Percentiles rank a stretch among this genome's conserved stretches.
phyloP scores from a whole-genome alignment of 2,329 filamentous ascomycete species.

The Calonectria fujianensis region DNA sequence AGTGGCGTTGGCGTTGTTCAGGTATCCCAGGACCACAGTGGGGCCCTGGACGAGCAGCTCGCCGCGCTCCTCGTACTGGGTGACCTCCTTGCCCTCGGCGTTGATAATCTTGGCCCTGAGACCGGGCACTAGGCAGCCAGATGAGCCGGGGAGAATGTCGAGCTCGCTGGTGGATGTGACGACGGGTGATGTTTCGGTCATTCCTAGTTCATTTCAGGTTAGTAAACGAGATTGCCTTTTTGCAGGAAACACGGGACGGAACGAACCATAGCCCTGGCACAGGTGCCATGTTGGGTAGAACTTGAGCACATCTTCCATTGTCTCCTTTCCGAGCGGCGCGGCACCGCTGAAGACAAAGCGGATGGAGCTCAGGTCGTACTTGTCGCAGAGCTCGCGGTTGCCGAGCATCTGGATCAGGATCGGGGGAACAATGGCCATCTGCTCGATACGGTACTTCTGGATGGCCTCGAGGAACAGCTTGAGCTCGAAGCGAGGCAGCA shows the following conservation, averaged over 20 bases:
- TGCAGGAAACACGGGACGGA: fast-evolving
- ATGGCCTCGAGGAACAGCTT: slow-evolving; percentile 78
- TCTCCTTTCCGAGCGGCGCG: slow-evolving; percentile 83
- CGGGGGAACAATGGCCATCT: slow-evolving; percentile 83
- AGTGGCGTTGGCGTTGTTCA: slow-evolving; percentile 90
- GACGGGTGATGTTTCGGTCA: slow-evolving; percentile 84
- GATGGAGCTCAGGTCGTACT: slow-evolving; percentile 83
- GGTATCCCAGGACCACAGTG: slow-evolving; percentile 86
- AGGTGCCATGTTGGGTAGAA: slow-evolving; percentile 79
- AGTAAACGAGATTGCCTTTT: background rate
- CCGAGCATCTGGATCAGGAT: slow-evolving; percentile 85
- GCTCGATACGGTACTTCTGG: slow-evolving; percentile 80
- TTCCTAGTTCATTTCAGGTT: slow-evolving; percentile 64
- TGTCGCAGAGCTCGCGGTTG: slow-evolving; percentile 73
- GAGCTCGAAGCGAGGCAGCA: slow-evolving; percentile 86
- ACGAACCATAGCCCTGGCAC: slow-evolving; percentile 82
- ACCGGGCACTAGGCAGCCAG: slow-evolving; percentile 79
- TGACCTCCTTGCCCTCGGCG: slow-evolving; percentile 80
- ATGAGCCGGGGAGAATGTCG: slow-evolving; percentile 82
- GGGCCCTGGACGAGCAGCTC: slow-evolving; percentile 88
- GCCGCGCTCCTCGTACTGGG: slow-evolving; percentile 81
- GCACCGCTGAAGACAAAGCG: slow-evolving; percentile 81
- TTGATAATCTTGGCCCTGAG: slow-evolving; percentile 79
- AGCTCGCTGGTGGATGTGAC: slow-evolving; percentile 73
- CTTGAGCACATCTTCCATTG: slow-evolving; percentile 76